These are phyloP conservation scores for Syzygium malaccense DNA, from an alignment of 441 rosid genomes.

Conservation along the genomic window DNA sequence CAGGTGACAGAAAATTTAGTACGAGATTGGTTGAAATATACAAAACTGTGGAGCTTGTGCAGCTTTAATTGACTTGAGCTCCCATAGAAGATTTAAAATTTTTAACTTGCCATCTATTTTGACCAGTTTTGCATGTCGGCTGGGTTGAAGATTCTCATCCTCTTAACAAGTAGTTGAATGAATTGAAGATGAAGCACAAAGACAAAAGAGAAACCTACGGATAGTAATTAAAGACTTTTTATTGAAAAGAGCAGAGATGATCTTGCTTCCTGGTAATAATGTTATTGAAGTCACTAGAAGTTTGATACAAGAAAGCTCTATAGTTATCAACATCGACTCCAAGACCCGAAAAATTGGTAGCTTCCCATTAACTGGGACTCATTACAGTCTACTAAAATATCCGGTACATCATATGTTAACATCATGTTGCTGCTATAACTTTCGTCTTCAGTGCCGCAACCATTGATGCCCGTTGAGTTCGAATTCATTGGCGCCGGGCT, in stretches of 20 bases:
- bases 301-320: neutral
- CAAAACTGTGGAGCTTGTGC: neutral
- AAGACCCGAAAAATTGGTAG: neutral
- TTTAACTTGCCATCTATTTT: neutral
- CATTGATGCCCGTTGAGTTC: neutral
- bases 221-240: slow-evolving; percentile 13
- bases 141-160: neutral
- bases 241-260: neutral
- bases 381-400: slow-evolving; percentile 41
- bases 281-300: neutral
- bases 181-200: neutral
- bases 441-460: slow-evolving; percentile 55
- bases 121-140: neutral
- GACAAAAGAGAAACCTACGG: neutral
- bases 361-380: slow-evolving; percentile 9
- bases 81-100: neutral
- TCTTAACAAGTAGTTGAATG: neutral
- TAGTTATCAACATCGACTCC: slow-evolving; percentile 9
- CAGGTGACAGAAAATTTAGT: neutral
- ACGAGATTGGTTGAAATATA: neutral
- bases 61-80: neutral
- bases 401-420: slow-evolving; percentile 48
- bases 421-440: slow-evolving; percentile 49
- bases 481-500: slow-evolving; percentile 5
- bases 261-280: slow-evolving; percentile 13